Evolutionary conservation across 2,329 filamentous ascomycete genomes (phyloP).

Genomic region (Fusarium siculi): DNA sequence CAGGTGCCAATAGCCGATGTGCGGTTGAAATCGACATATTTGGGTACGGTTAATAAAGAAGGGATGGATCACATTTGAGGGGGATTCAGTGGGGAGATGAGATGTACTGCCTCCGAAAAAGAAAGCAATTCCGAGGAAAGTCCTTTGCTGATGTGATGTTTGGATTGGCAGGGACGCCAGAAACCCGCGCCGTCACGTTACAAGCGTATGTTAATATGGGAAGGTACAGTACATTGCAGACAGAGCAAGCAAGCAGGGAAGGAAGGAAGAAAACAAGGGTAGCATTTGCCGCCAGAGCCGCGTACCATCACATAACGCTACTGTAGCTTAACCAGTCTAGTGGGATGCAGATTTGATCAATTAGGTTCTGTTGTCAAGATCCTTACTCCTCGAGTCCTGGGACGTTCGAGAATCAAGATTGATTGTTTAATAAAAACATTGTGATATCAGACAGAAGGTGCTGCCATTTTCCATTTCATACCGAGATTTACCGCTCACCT

Average conservation of each 20-base stretch:
- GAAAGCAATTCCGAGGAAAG: conserved; percentile 28
- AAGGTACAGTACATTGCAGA: not conserved
- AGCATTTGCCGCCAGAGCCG: conserved; percentile 42
- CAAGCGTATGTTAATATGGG: not conserved
- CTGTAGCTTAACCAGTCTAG: conserved; percentile 18
- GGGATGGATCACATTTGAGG: conserved; percentile 13
- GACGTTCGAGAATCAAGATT: conserved; percentile 17
- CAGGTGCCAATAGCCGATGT: not conserved
- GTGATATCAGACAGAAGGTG: conserved; percentile 9
- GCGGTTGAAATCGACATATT: conserved; percentile 16
- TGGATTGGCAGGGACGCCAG: conserved; percentile 15
- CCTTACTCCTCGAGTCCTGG: conserved; percentile 10
- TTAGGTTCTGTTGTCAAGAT: conserved; percentile 22
- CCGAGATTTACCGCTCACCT: conserved; percentile 18
- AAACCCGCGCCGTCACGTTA: conserved; percentile 10
- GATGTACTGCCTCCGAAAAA: conserved; percentile 5
- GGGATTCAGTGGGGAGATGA: conserved; percentile 2
- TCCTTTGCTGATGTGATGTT: conserved; percentile 8
- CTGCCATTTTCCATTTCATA: conserved; percentile 16
- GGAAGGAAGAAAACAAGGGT: not conserved
- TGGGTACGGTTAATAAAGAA: not conserved
- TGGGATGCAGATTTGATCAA: conserved; percentile 17
- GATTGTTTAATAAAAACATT: not conserved
- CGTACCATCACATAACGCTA: conserved; percentile 13
- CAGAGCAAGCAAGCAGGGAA: not conserved